Conservation (phyloP, 2,329 filamentous ascomycete genomes). For the Diplodia intermedia region DNA sequence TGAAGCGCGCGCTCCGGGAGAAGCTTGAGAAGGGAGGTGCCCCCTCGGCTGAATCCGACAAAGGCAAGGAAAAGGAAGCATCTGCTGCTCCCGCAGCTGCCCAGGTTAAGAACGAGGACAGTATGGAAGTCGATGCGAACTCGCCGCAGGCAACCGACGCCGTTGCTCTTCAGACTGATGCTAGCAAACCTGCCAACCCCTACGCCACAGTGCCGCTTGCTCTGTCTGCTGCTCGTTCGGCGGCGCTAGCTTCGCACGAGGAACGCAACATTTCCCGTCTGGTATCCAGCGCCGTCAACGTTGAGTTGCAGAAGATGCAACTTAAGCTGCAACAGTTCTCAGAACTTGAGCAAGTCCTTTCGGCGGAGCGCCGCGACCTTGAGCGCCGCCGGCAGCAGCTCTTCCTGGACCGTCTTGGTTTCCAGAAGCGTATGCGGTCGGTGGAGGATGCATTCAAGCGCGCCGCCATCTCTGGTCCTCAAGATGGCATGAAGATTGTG, state of each 20-base stretch:
- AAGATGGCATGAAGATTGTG: constrained; percentile 45
- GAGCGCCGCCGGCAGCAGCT: constrained; percentile 91
- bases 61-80: constrained; percentile 62
- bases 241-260: constrained; percentile 90
- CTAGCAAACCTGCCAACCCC: constrained; percentile 39
- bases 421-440: constrained; percentile 84
- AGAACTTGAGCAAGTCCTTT: constrained; percentile 91
- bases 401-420: constrained; percentile 88
- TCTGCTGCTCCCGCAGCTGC: constrained; percentile 58
- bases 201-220: constrained; percentile 83
- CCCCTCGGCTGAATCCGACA: constrained; percentile 48
- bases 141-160: constrained; percentile 55
- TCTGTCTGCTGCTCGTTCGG: constrained; percentile 82
- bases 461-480: constrained; percentile 49
- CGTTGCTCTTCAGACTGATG: neutral
- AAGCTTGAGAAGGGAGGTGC: constrained; percentile 71
- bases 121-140: constrained; percentile 65
- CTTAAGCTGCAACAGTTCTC: constrained; percentile 95
- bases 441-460: constrained; percentile 77
- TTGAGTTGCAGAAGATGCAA: constrained; percentile 94
- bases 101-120: constrained; percentile 61
- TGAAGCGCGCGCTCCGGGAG: constrained; percentile 79
- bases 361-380: constrained; percentile 89
- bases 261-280: constrained; percentile 96
- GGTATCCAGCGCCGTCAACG: constrained; percentile 88